Conservation (phyloP, 2,329 filamentous ascomycete species). For the Hypoxylon sp. region DNA sequence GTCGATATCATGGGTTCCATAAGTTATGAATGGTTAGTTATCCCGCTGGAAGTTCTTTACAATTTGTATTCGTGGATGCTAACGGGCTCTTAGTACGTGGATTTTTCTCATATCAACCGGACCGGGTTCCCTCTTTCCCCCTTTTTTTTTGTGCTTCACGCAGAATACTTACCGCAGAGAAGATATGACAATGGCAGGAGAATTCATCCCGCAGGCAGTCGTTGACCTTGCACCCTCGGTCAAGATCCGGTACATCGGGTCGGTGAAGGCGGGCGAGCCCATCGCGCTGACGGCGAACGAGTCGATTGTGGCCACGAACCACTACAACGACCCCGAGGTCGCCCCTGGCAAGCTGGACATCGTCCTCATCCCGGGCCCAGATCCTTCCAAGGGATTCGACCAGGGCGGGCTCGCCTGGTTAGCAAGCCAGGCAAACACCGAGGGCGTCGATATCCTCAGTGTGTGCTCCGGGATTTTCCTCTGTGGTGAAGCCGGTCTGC, state of each 20-base stretch:
- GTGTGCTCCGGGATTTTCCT: constrained; percentile 61
- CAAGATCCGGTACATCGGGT: constrained; percentile 57
- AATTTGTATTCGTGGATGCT: constrained; percentile 2
- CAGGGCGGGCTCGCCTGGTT: constrained; percentile 54
- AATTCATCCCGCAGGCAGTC: constrained; percentile 50
- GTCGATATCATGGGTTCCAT: constrained; percentile 60
- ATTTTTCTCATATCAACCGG: too few relatives aligned
- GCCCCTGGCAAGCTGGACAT: constrained; percentile 61
- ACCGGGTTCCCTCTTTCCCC: too few relatives aligned
- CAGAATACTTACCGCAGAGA: not conserved
- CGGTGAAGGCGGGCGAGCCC: constrained; percentile 46
- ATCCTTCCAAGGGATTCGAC: constrained; percentile 49
- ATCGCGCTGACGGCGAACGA: constrained; percentile 54
- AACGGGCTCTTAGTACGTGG: constrained; percentile 18
- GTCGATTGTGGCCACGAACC: constrained; percentile 53
- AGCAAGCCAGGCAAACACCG: constrained; percentile 49
- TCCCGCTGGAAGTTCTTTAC: too few relatives aligned
- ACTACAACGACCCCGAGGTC: constrained; percentile 55
- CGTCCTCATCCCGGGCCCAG: constrained; percentile 59
- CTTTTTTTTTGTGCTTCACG: not conserved
- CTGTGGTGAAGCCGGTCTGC: constrained; percentile 58
- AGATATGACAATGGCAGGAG: constrained; percentile 43
- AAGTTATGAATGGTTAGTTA: constrained; percentile 48
- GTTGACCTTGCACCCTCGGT: constrained; percentile 54
- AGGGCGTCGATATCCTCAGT: constrained; percentile 57